phyloP scores from a whole-genome alignment of 768 basidiomycete genomes.

The Suillus subalutaceus region DNA sequence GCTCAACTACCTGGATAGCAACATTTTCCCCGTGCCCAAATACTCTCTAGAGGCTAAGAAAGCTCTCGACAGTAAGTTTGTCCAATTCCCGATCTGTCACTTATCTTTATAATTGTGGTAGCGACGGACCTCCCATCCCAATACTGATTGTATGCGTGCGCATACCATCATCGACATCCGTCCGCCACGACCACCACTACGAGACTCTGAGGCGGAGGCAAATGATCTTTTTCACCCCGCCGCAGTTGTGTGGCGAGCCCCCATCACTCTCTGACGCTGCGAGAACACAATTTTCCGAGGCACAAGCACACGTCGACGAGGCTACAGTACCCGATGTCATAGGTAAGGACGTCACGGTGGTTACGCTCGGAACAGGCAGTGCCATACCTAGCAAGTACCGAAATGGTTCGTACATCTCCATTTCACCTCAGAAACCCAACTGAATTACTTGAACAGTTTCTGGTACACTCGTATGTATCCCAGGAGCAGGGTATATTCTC shows the following conservation, averaged over 20 bases:
- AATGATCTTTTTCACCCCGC: slow-evolving; percentile 1
- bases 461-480: slow-evolving; percentile 76
- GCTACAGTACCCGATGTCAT: slow-evolving; percentile 20
- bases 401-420: slow-evolving; percentile 59
- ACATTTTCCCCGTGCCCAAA: background rate
- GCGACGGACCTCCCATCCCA: background rate
- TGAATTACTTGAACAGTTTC: slow-evolving; percentile 50
- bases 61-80: background rate
- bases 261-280: slow-evolving; percentile 22
- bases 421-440: slow-evolving; percentile 7
- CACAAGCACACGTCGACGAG: slow-evolving; percentile 35
- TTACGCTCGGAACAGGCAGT: slow-evolving; percentile 88
- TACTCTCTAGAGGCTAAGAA: slow-evolving; percentile 3
- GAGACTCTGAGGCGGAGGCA: background rate
- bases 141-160: background rate
- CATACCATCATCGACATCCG: background rate
- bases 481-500: slow-evolving; percentile 71
- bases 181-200: slow-evolving; percentile 1
- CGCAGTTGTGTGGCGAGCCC: background rate
- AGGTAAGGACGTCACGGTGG: slow-evolving; percentile 69
- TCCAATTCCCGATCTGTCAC: background rate
- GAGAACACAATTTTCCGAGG: slow-evolving; percentile 42
- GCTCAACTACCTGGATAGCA: background rate
- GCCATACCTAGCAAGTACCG: slow-evolving; percentile 84
- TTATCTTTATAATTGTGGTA: background rate